A percentile compares a stretch with the other conserved stretches of the same genome.
Evolutionary conservation across 2,329 filamentous ascomycete species (phyloP).

Genomic region (Ophiostoma novo-ulmi): DNA sequence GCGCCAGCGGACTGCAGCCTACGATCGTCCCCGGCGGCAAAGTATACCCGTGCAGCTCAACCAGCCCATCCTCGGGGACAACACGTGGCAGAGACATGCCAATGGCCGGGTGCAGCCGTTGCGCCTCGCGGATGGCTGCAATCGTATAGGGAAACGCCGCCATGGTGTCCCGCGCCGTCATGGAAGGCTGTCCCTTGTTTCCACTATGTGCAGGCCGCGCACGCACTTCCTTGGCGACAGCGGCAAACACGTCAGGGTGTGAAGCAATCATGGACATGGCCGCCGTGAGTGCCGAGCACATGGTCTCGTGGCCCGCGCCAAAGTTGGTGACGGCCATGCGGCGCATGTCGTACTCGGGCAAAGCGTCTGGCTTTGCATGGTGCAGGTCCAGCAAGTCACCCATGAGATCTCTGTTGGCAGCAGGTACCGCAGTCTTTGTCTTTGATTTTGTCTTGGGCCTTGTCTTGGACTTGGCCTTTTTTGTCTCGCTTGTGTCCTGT

Average conservation of each 20-base stretch:
- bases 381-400: slow-evolving; percentile 46
- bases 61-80: slow-evolving; percentile 36
- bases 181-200: slow-evolving; percentile 8
- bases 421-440: not conserved
- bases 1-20: slow-evolving; percentile 46
- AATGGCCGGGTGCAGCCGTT: slow-evolving; percentile 48
- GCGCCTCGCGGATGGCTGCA: slow-evolving; percentile 48
- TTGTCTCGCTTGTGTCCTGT: not conserved
- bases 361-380: slow-evolving; percentile 39
- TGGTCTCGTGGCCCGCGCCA: slow-evolving; percentile 51
- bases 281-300: slow-evolving; percentile 49
- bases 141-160: slow-evolving; percentile 36
- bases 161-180: slow-evolving; percentile 30
- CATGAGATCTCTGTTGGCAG: slow-evolving; percentile 40
- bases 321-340: slow-evolving; percentile 53
- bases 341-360: slow-evolving; percentile 45
- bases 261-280: slow-evolving; percentile 45
- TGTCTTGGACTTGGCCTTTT: not conserved
- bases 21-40: slow-evolving; percentile 46
- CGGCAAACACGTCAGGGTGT: slow-evolving; percentile 34
- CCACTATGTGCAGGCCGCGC: not conserved
- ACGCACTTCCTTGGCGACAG: slow-evolving; percentile 34
- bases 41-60: slow-evolving; percentile 38
- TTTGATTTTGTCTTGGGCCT: not conserved
- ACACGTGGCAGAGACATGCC: slow-evolving; percentile 48